Evolutionary conservation across 768 basidiomycete genomes (phyloP).

Genomic region (Rhodocollybia butyracea): DNA sequence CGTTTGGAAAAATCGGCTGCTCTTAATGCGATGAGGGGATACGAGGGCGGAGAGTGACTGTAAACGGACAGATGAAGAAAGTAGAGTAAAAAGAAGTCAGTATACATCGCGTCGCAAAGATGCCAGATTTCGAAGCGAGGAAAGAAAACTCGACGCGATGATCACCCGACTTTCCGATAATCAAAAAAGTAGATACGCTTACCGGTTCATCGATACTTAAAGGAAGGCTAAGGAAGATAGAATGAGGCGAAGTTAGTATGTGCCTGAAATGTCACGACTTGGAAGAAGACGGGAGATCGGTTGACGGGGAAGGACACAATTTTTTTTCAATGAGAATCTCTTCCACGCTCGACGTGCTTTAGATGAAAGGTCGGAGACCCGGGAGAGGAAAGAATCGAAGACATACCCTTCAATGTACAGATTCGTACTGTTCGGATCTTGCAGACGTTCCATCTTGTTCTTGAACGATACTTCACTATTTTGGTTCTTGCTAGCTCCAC

Average conservation of each 20-base stretch:
- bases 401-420: conserved; percentile 75
- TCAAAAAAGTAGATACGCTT: neutral
- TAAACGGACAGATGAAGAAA: neutral
- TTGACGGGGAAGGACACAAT: neutral
- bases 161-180: neutral
- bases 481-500: neutral
- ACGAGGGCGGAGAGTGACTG: conserved; percentile 66
- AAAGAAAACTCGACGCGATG: neutral
- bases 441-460: conserved; percentile 72
- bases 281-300: neutral
- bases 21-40: conserved; percentile 68
- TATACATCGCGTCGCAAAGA: neutral
- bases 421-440: conserved; percentile 67
- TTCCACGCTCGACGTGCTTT: no score
- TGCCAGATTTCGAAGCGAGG: neutral
- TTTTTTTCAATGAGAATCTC: no score
- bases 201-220: conserved; percentile 20
- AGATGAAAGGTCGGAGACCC: neutral
- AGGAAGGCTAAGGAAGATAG: conserved; percentile 12
- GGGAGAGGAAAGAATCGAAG: neutral
- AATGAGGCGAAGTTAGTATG: neutral
- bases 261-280: neutral
- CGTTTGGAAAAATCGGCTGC: conserved; percentile 78
- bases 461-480: conserved; percentile 49
- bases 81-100: neutral